These are phyloP conservation scores for Calonectria naviculata DNA, from an alignment of 2,329 filamentous ascomycete genomes.

Conservation along the genomic window DNA sequence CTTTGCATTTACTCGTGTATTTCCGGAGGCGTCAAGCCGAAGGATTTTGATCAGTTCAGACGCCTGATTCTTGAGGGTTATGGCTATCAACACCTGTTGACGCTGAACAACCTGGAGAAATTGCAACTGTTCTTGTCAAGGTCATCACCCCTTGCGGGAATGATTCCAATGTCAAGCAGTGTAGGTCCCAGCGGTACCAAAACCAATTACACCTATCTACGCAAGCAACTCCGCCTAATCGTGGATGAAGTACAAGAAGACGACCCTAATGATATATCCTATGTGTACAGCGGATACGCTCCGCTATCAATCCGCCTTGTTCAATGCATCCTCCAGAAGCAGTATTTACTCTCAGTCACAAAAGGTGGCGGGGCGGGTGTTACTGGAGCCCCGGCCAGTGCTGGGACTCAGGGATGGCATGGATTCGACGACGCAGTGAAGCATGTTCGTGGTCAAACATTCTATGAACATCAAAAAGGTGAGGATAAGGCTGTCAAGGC, in stretches of 20 bases:
- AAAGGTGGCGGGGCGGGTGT: constrained; percentile 64
- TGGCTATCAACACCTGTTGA: constrained; percentile 93
- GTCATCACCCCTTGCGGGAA: constrained; percentile 80
- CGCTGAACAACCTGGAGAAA: constrained; percentile 88
- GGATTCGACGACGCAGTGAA: constrained; percentile 94
- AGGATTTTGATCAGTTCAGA: constrained; percentile 91
- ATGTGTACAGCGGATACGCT: constrained; percentile 97
- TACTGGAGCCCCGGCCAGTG: constrained; percentile 52
- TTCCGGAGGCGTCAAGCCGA: constrained; percentile 86
- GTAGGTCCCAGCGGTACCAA: constrained; percentile 70
- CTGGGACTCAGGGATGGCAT: constrained; percentile 83
- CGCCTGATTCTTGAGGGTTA: constrained; percentile 91
- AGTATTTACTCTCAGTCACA: constrained; percentile 78
- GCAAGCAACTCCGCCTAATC: constrained; percentile 88
- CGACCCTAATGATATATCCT: constrained; percentile 94
- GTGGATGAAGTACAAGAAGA: constrained; percentile 97
- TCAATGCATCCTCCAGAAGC: constrained; percentile 93
- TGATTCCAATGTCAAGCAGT: constrained; percentile 78
- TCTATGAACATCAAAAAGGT: constrained; percentile 91
- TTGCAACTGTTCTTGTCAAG: constrained; percentile 86
- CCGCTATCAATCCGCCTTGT: constrained; percentile 91
- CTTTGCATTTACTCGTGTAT: constrained; percentile 94
- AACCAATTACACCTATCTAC: constrained; percentile 90
- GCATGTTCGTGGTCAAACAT: constrained; percentile 87
- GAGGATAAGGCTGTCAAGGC: constrained; percentile 94